phyloP scores from a whole-genome alignment of 176 grass and related monocot genomes.

The Eragrostis nindensis region DNA sequence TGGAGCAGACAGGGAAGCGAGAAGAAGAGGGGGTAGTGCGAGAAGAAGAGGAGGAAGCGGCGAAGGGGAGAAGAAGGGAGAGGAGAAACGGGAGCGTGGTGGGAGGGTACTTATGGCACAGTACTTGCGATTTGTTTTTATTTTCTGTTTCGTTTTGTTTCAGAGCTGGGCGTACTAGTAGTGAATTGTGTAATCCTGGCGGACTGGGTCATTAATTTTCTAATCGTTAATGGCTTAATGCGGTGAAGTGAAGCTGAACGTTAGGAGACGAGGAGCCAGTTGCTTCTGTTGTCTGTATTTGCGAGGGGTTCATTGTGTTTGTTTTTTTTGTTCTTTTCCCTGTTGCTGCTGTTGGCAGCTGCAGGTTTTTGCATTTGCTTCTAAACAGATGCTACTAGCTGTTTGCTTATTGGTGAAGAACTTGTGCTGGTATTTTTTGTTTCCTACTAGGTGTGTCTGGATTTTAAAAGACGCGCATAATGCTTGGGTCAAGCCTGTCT shows the following conservation, averaged over 20 bases:
- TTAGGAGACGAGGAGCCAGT: slow-evolving; percentile 29
- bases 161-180: too few species aligned
- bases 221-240: slow-evolving; percentile 29
- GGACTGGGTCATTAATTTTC: slow-evolving; percentile 11
- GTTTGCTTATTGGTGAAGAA: slow-evolving; percentile 1
- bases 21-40: not conserved
- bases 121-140: slow-evolving; percentile 16
- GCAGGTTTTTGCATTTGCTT: not conserved
- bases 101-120: slow-evolving; percentile 58
- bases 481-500: not conserved
- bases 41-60: slow-evolving; percentile 23
- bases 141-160: not conserved
- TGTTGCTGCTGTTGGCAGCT: slow-evolving; percentile 24
- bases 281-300: slow-evolving; percentile 31
- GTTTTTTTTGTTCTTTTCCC: slow-evolving; percentile 14
- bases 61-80: not conserved
- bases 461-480: too few species aligned
- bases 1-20: not conserved
- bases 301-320: not conserved
- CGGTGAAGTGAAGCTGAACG: slow-evolving; percentile 24
- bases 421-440: too few species aligned
- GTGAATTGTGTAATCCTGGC: not conserved
- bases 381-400: not conserved
- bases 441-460: too few species aligned
- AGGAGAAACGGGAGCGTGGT: slow-evolving; percentile 12